phyloP scores from a whole-genome alignment of 2,329 filamentous ascomycete species.

The Stemphylium beticola region DNA sequence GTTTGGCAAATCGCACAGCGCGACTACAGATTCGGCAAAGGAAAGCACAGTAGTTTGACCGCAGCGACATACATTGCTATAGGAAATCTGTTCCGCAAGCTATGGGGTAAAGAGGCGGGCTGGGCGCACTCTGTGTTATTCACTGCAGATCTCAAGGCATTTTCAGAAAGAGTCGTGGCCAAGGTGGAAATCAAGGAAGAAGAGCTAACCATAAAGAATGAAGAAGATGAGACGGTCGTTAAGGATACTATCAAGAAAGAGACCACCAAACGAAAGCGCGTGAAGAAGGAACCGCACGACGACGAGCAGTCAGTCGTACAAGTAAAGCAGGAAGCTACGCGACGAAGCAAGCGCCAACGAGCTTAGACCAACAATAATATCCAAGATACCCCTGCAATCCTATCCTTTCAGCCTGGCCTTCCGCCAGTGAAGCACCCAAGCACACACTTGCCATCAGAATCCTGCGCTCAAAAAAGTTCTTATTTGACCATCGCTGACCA shows the following conservation, averaged over 20 bases:
- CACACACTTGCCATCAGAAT: too few species aligned
- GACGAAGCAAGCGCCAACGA: conserved; percentile 9
- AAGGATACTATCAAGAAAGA: conserved; percentile 39
- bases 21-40: conserved; percentile 90
- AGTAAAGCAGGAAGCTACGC: conserved; percentile 6
- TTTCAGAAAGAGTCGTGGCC: conserved; percentile 69
- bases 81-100: conserved; percentile 82
- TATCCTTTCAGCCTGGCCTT: too few species aligned
- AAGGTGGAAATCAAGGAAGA: conserved; percentile 59
- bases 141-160: conserved; percentile 86
- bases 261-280: conserved; percentile 1
- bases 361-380: background rate
- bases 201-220: conserved; percentile 43
- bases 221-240: conserved; percentile 28
- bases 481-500: too few species aligned
- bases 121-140: conserved; percentile 99
- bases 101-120: conserved; percentile 93
- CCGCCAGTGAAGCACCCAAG: too few species aligned
- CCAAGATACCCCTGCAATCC: background rate
- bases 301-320: background rate
- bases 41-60: conserved; percentile 82
- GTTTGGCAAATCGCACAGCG: conserved; percentile 97
- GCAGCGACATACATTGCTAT: conserved; percentile 89
- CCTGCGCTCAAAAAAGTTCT: too few species aligned
- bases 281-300: conserved; percentile 2